Base-by-base conservation (phyloP, 2,329 filamentous ascomycete species). In the Aaosphaeria pasadenensis region DNA sequence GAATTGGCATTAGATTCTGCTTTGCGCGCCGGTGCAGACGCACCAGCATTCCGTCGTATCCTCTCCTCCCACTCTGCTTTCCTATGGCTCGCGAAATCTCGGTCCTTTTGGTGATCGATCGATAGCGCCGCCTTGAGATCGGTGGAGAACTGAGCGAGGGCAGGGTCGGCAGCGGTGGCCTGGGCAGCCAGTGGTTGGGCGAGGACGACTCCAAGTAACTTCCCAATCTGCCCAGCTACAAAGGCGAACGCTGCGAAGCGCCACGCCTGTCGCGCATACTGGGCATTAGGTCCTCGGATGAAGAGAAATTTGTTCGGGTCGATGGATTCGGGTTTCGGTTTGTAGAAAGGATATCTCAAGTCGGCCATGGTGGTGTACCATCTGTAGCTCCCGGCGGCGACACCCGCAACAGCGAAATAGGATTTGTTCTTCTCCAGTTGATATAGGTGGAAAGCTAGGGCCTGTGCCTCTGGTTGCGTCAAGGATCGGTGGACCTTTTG, bases 291-390 rank as follows among this genome's bases (percentile, higher is more conserved):
- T 0, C 73, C 73, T 43, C 56, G 64, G 48, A 53, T 54, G 47
- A 57, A 61, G 2, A 69, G 58, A 40, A 71, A 71, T 30, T 64
- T 66, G 32, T 76, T 70, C 4, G 65, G 66, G 32, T 71, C 65
- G 46, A 74, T 71, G 9, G 58, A 57, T 49, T 67, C 64, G 1
- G 62, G 50, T 42, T 69, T 69, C 0, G 74, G 73, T 42, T 66
- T 64, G 41, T 64, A 74, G 35, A 73, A 68, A 4, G 74, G 75
- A 44, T 75, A 77, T 7, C 66, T 60, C 49, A 65, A 69, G 13
- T 53, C 62, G n/a, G 50, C 53, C 45, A 59, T 57, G 1, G 68
- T 71, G 2, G 57, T 57, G 33, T 68, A 72, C 49, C 63, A 69
- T 43, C 66, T 54, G n/a, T 58, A 65, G 1, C 50, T 51, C 1